These are phyloP conservation scores for Fusarium brachygibbosum DNA, from an alignment of 2,329 filamentous ascomycete genomes.

Conservation along the genomic window DNA sequence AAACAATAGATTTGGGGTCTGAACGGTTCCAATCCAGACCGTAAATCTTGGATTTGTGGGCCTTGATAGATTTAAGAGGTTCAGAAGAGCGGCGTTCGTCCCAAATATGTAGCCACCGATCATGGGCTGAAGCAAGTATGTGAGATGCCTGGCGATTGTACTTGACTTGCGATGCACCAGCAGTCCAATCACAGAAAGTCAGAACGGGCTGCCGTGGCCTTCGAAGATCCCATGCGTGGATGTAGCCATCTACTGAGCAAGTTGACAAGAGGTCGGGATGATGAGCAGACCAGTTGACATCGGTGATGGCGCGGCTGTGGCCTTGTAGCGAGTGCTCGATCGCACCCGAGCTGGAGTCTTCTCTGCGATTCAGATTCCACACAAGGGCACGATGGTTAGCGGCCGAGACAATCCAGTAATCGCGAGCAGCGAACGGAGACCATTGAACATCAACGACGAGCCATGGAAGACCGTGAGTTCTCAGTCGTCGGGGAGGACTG, in stretches of 20 bases:
- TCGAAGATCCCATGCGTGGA: constrained; percentile 92
- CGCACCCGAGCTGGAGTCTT: constrained; percentile 76
- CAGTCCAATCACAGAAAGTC: constrained; percentile 92
- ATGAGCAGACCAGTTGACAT: constrained; percentile 95
- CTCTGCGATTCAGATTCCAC: constrained; percentile 87
- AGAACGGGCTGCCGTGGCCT: constrained; percentile 78
- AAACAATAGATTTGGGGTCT: constrained; percentile 78
- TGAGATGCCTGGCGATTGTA: constrained; percentile 91
- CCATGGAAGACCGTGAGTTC: constrained; percentile 89
- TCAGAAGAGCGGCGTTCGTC: constrained; percentile 84
- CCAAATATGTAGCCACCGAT: constrained; percentile 90
- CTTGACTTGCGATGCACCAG: constrained; percentile 94
- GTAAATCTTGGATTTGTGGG: constrained; percentile 94
- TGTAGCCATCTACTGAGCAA: constrained; percentile 92
- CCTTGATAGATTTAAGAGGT: constrained; percentile 86
- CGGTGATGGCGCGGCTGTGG: constrained; percentile 88
- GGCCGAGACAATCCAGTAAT: constrained; percentile 94
- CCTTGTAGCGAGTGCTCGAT: constrained; percentile 91
- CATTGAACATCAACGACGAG: constrained; percentile 96
- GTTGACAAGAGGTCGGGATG: constrained; percentile 91
- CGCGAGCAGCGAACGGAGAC: constrained; percentile 90
- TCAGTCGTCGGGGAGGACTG: constrained; percentile 84
- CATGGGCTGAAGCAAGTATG: constrained; percentile 90
- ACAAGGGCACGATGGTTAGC: constrained; percentile 95
- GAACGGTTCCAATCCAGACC: constrained; percentile 94